Evolutionary conservation across 2,329 filamentous ascomycete genomes (phyloP), one percentile per base, ranked within the genome.

Genomic region (Pseudogymnoascus sp.): DNA sequence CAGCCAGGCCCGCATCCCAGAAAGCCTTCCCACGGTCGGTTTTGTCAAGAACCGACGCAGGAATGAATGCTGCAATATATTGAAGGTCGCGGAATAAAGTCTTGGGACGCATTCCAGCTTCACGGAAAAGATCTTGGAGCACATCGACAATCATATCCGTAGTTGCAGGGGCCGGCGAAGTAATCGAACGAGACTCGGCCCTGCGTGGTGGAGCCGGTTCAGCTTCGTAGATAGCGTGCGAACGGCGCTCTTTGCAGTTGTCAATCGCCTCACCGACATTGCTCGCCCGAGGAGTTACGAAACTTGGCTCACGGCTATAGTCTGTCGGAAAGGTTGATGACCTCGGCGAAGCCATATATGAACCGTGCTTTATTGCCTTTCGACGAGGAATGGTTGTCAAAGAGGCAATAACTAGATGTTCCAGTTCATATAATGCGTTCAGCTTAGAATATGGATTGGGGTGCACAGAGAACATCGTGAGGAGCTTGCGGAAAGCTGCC

Each of bases 381-480:
- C 58, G 58, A 31, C 58, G 58, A n/a, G 58, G 58, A 39, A 59
- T 59, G 6, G 58, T 59, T 4, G 82, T 84, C 10, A 93, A 75
- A 0, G 88, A 93, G 1, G 89, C 89, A 27, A 89, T 79, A 62
- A 96, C 90, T 52, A 99, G 81, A 42, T 88, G 85, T 70, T 95
- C 87, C 4, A 99, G 80, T 72, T 97, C 91, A 64, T 88, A 86
- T 4, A 97, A 78, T 0, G 90, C 88, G 66, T 88, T 87, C 10
- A 99, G 81, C 74, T 99, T 99, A 21, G 85, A 82, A 67, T 89
- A 89, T 0, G 94, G 94, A 70, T 94, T 96, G 0, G 90, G 89
- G 67, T 95, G 90, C 3, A 92, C 89, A 42, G 90, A 91, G 68
- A 99, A 96, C 77, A 91, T 92, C 65, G 85, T 86, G 33, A 97